These are phyloP conservation scores for Curvularia sp. DNA, from an alignment of 2,329 filamentous ascomycete genomes.

Conservation along the genomic window DNA sequence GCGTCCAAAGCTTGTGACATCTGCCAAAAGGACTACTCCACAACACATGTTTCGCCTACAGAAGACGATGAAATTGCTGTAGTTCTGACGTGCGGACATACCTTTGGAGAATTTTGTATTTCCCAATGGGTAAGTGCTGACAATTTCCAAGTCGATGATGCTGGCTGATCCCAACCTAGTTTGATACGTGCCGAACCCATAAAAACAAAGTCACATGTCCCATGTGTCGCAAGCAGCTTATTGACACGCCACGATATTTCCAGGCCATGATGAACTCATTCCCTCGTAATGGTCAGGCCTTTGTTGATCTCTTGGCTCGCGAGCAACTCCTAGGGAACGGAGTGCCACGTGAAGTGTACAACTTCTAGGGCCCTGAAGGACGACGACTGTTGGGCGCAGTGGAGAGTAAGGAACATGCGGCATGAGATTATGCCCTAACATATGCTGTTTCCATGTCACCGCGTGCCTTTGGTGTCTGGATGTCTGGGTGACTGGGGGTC, in stretches of 20 bases:
- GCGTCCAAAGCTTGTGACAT: conserved; percentile 43
- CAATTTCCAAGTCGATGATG: neutral
- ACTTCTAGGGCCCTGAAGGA: conserved; percentile 5
- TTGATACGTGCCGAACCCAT: conserved; percentile 44
- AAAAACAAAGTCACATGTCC: conserved; percentile 50
- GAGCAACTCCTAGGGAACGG: conserved; percentile 28
- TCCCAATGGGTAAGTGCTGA: conserved; percentile 38
- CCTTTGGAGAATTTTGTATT: conserved; percentile 48
- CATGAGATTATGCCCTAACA: neutral
- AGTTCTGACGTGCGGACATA: conserved; percentile 46
- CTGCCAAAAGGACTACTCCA: conserved; percentile 47
- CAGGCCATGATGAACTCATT: conserved; percentile 20
- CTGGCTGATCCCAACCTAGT: conserved; percentile 9
- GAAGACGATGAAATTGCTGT: conserved; percentile 46
- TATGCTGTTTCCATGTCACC: neutral
- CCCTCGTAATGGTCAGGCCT: conserved; percentile 20
- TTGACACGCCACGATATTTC: conserved; percentile 30
- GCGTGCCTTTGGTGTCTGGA: neutral
- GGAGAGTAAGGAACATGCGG: neutral
- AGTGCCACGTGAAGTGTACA: conserved; percentile 28
- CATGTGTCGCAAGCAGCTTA: conserved; percentile 46
- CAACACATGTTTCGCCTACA: conserved; percentile 31
- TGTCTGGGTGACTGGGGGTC: neutral
- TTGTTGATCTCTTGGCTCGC: conserved; percentile 28
- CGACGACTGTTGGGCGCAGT: neutral